These are phyloP conservation scores for Hypoxylon crocopeplum DNA, from an alignment of 495 filamentous ascomycete species.

Conservation along the genomic window DNA sequence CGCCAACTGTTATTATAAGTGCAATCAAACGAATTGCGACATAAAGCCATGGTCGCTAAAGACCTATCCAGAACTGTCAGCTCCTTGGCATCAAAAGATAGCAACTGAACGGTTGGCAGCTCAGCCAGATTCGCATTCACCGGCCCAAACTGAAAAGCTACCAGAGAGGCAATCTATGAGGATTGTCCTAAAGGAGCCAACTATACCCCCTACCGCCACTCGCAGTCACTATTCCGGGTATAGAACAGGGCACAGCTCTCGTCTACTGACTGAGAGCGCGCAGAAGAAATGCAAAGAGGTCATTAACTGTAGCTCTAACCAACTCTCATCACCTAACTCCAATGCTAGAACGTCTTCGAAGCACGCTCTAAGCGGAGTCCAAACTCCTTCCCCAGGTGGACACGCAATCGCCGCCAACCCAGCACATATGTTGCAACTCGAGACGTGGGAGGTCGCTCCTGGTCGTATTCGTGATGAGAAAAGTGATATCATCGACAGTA, in stretches of 20 bases:
- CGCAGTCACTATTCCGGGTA: too few species aligned
- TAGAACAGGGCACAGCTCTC: too few species aligned
- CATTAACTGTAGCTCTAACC: background rate
- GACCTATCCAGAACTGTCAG: conserved; percentile 13
- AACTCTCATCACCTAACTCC: background rate
- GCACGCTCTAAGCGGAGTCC: too few species aligned
- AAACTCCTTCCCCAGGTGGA: too few species aligned
- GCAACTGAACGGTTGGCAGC: too few species aligned
- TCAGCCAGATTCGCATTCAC: background rate
- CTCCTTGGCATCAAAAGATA: too few species aligned
- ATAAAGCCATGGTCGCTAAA: conserved; percentile 35
- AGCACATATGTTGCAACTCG: conserved; percentile 44
- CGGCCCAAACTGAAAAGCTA: background rate
- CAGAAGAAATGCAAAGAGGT: background rate
- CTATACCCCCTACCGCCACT: conserved; percentile 14
- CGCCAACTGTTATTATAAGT: conserved; percentile 46
- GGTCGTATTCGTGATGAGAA: conserved; percentile 34
- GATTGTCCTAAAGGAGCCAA: conserved; percentile 9
- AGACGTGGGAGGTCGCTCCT: conserved; percentile 46
- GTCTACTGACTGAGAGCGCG: too few species aligned
- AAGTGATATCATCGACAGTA: conserved; percentile 32
- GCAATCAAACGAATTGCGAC: conserved; percentile 38
- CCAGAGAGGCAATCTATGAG: conserved; percentile 1
- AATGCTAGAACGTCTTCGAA: background rate
- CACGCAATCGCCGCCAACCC: background rate